Conservation (phyloP, 257 asterid genomes). For the Anisodus tanguticus region DNA sequence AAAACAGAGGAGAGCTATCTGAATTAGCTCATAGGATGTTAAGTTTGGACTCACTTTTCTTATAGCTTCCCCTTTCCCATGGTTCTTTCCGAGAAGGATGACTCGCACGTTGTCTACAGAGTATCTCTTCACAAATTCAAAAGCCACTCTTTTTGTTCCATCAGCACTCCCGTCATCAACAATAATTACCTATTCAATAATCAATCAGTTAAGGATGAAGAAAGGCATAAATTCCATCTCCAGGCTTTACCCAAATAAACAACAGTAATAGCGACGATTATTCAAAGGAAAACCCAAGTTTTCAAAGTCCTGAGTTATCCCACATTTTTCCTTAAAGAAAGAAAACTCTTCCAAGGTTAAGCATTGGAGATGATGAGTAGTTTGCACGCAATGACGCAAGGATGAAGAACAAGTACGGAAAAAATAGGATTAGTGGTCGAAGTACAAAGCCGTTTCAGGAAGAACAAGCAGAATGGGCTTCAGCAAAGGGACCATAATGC, state of each 20-base stretch:
- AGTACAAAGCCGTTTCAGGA: neutral
- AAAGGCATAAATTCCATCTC: neutral
- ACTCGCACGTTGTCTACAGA: conserved; percentile 82
- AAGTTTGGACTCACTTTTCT: conserved; percentile 80
- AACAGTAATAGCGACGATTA: neutral
- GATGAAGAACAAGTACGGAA: neutral
- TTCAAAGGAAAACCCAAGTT: neutral
- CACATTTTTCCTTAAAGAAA: neutral
- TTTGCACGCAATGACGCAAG: neutral
- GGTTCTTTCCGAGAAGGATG: conserved; percentile 88
- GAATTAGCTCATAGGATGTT: conserved; percentile 29
- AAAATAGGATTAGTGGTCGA: neutral
- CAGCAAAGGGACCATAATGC: neutral
- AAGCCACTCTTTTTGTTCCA: conserved; percentile 83
- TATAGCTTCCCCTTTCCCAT: conserved; percentile 99
- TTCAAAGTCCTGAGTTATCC: neutral
- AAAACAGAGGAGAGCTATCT: conserved; percentile 9
- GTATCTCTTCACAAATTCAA: conserved; percentile 83
- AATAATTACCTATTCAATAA: conserved; percentile 71
- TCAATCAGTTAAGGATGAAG: conserved; percentile 25
- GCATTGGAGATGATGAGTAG: neutral
- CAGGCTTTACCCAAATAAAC: neutral
- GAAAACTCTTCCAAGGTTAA: neutral
- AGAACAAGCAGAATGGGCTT: neutral
- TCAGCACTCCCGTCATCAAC: conserved; percentile 97